Evolutionary conservation across 805 yeast genomes (phyloP).

Genomic region (Osmozyma mogii): DNA sequence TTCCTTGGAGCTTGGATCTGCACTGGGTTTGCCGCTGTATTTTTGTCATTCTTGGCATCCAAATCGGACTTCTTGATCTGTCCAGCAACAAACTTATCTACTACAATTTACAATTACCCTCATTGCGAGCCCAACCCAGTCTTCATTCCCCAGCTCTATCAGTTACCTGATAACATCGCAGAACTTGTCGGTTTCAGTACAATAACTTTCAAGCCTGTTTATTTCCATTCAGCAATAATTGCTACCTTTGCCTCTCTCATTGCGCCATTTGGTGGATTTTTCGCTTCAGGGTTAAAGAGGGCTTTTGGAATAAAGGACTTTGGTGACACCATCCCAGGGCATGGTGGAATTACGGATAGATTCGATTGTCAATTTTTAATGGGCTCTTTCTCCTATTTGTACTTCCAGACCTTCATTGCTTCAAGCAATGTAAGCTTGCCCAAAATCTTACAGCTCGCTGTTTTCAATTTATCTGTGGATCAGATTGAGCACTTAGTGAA

Average conservation of each 20-base stretch:
- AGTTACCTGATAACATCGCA: slow-evolving; percentile 62
- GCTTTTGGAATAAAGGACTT: slow-evolving; percentile 95
- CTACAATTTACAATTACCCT: slow-evolving; percentile 53
- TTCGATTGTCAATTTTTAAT: slow-evolving; percentile 96
- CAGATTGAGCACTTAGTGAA: slow-evolving; percentile 59
- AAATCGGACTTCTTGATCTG: slow-evolving; percentile 74
- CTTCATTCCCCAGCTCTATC: slow-evolving; percentile 73
- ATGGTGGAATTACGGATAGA: slow-evolving; percentile 96
- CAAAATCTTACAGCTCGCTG: slow-evolving; percentile 64
- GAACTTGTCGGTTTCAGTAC: slow-evolving; percentile 37
- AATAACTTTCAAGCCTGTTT: slow-evolving; percentile 72
- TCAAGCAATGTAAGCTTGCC: slow-evolving; percentile 66
- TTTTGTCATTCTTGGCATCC: slow-evolving; percentile 57
- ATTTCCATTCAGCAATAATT: slow-evolving; percentile 76
- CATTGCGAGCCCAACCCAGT: slow-evolving; percentile 83
- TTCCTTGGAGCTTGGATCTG: slow-evolving; percentile 97
- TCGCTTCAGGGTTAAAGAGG: slow-evolving; percentile 95
- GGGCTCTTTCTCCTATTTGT: slow-evolving; percentile 92
- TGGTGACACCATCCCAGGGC: slow-evolving; percentile 98
- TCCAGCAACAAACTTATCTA: slow-evolving; percentile 66
- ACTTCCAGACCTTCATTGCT: slow-evolving; percentile 86
- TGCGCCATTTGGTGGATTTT: slow-evolving; percentile 98
- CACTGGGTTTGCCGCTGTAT: slow-evolving; percentile 67
- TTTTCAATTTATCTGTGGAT: slow-evolving; percentile 57
- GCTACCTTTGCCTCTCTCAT: slow-evolving; percentile 94